Base-by-base conservation (phyloP, 2,329 filamentous ascomycete species). In the Juglanconis sp. region DNA sequence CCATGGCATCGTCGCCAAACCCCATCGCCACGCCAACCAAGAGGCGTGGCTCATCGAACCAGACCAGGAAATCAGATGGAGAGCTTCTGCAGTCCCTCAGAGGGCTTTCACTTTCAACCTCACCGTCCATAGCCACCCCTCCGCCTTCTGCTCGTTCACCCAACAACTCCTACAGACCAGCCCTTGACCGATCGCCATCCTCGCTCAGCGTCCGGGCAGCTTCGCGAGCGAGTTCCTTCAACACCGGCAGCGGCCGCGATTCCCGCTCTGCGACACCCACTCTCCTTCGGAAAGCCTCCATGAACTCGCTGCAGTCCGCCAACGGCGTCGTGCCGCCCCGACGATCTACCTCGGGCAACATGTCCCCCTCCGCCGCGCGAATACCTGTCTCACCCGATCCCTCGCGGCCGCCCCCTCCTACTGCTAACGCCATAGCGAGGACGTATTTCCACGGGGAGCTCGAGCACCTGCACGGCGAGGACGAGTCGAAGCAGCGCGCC, bases 401-500 rank as follows among this genome's bases (percentile, higher is more conserved):
- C 30, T 72, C 73, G 15, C 73, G 74, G 60, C 75, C 72, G 60
- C 74, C 77, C 3, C 68, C 72, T 5, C 73, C 74, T n/a, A 86
- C 81, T 1, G 75, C 82, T 11, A 74, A 73, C 44, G 77, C 82
- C 32, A 75, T 94, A 48, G 91, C 91, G 4, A 82, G 80, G 52
- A 81, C 85, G 8, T 86, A 89, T 72, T 90, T 96, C 69, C 78
- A 80, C 63, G 84, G 81, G 63, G 91, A 96, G 71, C 73, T 96
- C 36, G 79, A 84, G 15, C 73, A 81, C 6, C 87, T 91, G 68
- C 82, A 87, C 60, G 75, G 77, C 36, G 69, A 70, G 2, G 71
- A 75, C 74, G 2, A 73, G 74, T 8, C 55, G 4, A 48, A 48
- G 9, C 46, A 31, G 46, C 70, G 73, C 32, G 65, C 75, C 38